Base-by-base conservation (phyloP, 2,329 filamentous ascomycete genomes). In the Capronia epimyces region DNA sequence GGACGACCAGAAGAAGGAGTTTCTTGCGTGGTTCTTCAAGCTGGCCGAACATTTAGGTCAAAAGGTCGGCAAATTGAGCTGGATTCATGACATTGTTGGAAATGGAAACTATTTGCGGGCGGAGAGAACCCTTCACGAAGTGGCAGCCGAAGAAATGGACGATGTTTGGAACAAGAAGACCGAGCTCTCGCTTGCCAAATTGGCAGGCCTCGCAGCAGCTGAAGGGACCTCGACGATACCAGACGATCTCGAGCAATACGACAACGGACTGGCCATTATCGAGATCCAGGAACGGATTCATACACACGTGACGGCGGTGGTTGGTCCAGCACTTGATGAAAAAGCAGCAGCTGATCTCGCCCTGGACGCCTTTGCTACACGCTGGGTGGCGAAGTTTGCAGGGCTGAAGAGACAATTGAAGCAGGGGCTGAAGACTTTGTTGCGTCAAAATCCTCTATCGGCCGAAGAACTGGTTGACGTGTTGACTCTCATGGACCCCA, bases 111-210 rank as follows among this genome's bases (percentile, higher is more conserved):
- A 89, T 56, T 74, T 80, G 10, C 78, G 81, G 49, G 90, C 91
- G 9, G 83, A 85, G 3, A 72, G 81, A 36, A 85, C 83, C 0
- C 76, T 98, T 41, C 73, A 86, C 37, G 73, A 80, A 6, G 75
- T 90, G 16, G 89, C 87, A 0, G 72, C 84, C 16, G 76, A 77
- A 43, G 80, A 82, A 47, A 90, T 96, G 66, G 79, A 81, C 46
- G 85, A 90, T 61, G 71, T 93, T 3, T 97, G 91, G 91, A 89
- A 82, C 70, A 94, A 95, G 72, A 93, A 94, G 67, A 87, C 95
- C 27, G 86, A 97, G 68, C 74, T 97, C 21, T 95, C 89, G 53
- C 76, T 98, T 32, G 86, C 87, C 29, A 97, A 96, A 69, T 76
- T 98, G 41, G 80, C 84, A 13, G 76, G 82, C 47, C 70, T 96